Evolutionary conservation across 176 grass and related monocot species (phyloP).

Genomic region (Tillandsia leiboldiana): DNA sequence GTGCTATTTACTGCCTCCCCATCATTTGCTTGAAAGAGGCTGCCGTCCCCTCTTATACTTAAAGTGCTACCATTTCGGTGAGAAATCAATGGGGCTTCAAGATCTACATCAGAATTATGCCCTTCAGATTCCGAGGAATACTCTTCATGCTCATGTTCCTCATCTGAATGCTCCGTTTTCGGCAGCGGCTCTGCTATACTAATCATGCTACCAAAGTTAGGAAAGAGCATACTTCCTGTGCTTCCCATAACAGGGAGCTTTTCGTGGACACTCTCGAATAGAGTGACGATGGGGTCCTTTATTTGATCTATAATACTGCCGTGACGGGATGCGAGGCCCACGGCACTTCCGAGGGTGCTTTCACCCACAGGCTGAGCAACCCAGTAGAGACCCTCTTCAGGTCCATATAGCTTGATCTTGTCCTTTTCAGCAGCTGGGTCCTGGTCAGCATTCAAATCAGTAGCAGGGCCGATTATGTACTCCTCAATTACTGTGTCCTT

Average conservation of each 20-base stretch:
- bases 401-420: slow-evolving; percentile 56
- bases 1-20: slow-evolving; percentile 22
- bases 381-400: slow-evolving; percentile 46
- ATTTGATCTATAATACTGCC: slow-evolving; percentile 61
- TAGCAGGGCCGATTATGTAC: slow-evolving; percentile 45
- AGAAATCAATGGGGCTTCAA: slow-evolving; percentile 16
- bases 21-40: slow-evolving; percentile 5
- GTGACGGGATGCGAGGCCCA: slow-evolving; percentile 29
- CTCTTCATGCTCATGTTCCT: slow-evolving; percentile 19
- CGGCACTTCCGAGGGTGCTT: slow-evolving; percentile 41
- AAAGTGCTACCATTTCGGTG: slow-evolving; percentile 4
- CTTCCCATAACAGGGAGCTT: slow-evolving; percentile 20
- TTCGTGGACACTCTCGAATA: slow-evolving; percentile 63
- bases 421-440: slow-evolving; percentile 18
- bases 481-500: slow-evolving; percentile 62
- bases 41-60: neutral
- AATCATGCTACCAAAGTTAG: slow-evolving; percentile 73
- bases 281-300: slow-evolving; percentile 59
- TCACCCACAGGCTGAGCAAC: slow-evolving; percentile 50
- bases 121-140: slow-evolving; percentile 2
- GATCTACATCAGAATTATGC: slow-evolving; percentile 4
- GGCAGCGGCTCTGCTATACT: slow-evolving; percentile 30
- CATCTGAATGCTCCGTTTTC: slow-evolving; percentile 33
- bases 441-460: slow-evolving; percentile 9
- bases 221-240: slow-evolving; percentile 55